phyloP scores from a whole-genome alignment of 192 early-diverging fungal species.

The Podila epicladia region DNA sequence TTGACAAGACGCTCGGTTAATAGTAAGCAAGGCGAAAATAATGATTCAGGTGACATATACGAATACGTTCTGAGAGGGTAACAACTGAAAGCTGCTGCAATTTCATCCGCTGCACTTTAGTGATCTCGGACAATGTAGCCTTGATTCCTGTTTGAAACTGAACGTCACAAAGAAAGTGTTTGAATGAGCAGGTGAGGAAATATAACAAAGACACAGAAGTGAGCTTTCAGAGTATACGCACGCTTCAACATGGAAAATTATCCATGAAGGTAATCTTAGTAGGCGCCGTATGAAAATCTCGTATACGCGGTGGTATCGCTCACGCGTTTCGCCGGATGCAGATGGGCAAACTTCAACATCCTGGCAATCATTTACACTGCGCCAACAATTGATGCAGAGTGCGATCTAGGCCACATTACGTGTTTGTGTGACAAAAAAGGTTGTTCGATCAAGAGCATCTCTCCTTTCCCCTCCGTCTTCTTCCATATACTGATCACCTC shows the following conservation, averaged over 20 bases:
- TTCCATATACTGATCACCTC: too few relatives aligned
- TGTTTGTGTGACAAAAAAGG: too few relatives aligned
- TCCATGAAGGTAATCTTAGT: slow-evolving; percentile 76
- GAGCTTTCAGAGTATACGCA: not conserved
- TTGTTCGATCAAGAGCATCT: too few relatives aligned
- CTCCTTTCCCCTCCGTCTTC: too few relatives aligned
- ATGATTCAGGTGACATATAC: slow-evolving; percentile 51
- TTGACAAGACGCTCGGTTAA: not conserved
- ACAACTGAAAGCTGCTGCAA: slow-evolving; percentile 82
- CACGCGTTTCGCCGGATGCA: not conserved
- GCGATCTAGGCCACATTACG: too few relatives aligned
- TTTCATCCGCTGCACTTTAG: slow-evolving; percentile 59
- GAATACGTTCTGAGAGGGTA: slow-evolving; percentile 67
- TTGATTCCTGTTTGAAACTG: slow-evolving; percentile 51
- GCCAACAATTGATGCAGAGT: too few relatives aligned
- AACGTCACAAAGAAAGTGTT: not conserved
- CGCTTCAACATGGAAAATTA: not conserved
- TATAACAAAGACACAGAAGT: not conserved
- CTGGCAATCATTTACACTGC: too few relatives aligned
- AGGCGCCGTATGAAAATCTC: slow-evolving; percentile 86
- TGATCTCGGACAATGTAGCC: slow-evolving; percentile 56
- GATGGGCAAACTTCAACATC: too few relatives aligned
- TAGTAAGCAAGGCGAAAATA: slow-evolving; percentile 3
- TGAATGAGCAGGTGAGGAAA: not conserved
- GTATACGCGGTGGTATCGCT: slow-evolving; percentile 64